A percentile compares a stretch with the other conserved stretches of the same genome.
These are phyloP conservation scores for Colletotrichum liriopes DNA, from an alignment of 2,329 filamentous ascomycete genomes.

Conservation along the genomic window DNA sequence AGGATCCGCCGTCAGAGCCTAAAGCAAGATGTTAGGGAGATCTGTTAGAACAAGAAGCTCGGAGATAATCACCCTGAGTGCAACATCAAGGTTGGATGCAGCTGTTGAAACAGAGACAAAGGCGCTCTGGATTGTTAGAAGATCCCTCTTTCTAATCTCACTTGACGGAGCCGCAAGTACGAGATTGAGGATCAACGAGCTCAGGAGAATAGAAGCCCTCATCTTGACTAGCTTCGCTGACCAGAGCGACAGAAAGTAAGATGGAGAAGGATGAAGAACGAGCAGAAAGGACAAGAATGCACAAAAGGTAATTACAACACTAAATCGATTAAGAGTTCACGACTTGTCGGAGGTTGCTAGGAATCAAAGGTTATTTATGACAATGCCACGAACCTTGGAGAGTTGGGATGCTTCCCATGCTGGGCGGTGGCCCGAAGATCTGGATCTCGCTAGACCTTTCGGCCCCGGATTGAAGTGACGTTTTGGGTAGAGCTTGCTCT, in stretches of 20 bases:
- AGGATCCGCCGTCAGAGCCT: constrained; percentile 33
- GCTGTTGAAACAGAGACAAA: constrained; percentile 17
- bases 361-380: background rate
- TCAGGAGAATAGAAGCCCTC: constrained; percentile 8
- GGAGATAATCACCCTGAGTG: constrained; percentile 1
- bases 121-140: constrained; percentile 9
- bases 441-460: background rate
- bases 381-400: background rate
- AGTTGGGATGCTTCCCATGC: constrained; percentile 1
- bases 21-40: background rate
- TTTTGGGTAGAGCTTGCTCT: constrained; percentile 27
- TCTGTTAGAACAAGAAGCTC: no score
- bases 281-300: background rate
- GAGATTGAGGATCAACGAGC: constrained; percentile 9
- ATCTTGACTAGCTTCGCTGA: constrained; percentile 6
- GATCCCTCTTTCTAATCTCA: constrained; percentile 6
- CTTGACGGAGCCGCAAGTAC: constrained; percentile 3
- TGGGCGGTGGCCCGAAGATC: background rate
- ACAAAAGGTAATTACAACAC: background rate
- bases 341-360: background rate
- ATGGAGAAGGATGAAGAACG: background rate
- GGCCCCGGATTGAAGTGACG: background rate
- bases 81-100: constrained; percentile 17
- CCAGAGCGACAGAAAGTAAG: constrained; percentile 4
- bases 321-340: background rate